Percentiles rank a stretch among this genome's conserved stretches.
These are phyloP conservation scores for Santalum album DNA, from an alignment of 164 flowering plant genomes.

Conservation along the genomic window DNA sequence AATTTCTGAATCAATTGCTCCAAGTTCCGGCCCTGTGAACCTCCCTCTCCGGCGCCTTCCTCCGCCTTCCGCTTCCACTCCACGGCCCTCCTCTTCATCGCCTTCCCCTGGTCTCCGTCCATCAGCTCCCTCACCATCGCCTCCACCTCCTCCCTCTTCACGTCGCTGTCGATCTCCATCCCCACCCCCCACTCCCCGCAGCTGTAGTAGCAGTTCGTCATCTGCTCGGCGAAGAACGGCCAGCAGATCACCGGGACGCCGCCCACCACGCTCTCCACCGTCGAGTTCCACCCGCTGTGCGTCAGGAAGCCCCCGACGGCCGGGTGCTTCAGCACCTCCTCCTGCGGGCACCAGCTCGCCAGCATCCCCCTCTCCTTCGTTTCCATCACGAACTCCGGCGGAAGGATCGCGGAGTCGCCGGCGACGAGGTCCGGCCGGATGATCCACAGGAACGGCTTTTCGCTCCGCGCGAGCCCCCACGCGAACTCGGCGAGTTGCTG, in stretches of 20 bases:
- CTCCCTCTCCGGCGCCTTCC: slow-evolving; percentile 13
- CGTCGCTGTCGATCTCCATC: slow-evolving; percentile 28
- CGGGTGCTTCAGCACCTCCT: slow-evolving; percentile 21
- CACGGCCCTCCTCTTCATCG: slow-evolving; percentile 19
- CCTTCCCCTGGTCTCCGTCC: slow-evolving; percentile 26
- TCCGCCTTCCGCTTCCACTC: slow-evolving; percentile 27
- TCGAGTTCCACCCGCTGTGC: slow-evolving; percentile 20
- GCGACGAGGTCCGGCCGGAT: slow-evolving; percentile 39
- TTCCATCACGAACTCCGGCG: slow-evolving; percentile 19
- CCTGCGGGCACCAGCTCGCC: slow-evolving; percentile 31
- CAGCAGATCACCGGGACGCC: slow-evolving; percentile 36
- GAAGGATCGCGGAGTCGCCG: slow-evolving; percentile 28
- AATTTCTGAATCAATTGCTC: slow-evolving; percentile 6
- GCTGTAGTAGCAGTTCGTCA: slow-evolving; percentile 24
- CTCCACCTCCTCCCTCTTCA: slow-evolving; percentile 26
- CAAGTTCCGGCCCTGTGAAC: slow-evolving; percentile 15
- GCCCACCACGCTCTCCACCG: slow-evolving; percentile 12
- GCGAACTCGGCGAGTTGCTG: slow-evolving; percentile 37
- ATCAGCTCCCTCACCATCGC: slow-evolving; percentile 31
- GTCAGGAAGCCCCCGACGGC: slow-evolving; percentile 31
- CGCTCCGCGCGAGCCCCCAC: slow-evolving; percentile 48
- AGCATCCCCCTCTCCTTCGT: slow-evolving; percentile 19
- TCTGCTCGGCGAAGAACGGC: slow-evolving; percentile 41
- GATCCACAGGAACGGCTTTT: slow-evolving; percentile 37
- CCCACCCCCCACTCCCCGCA: slow-evolving; percentile 29